These are phyloP conservation scores for Gossypium rotundifolium DNA, from an alignment of 345 rosid genomes.

Conservation along the genomic window DNA sequence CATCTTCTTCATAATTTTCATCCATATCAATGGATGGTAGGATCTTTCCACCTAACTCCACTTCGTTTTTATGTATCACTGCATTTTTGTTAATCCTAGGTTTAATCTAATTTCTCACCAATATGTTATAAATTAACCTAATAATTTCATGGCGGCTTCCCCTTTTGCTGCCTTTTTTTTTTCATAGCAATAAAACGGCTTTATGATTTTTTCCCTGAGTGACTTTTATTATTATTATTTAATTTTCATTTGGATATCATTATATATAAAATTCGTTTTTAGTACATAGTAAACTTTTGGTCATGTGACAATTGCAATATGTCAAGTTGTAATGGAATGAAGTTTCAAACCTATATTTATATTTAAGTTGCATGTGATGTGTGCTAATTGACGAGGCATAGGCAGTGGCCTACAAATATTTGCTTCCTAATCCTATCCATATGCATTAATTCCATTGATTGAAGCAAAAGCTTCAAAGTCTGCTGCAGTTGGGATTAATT, in stretches of 20 bases:
- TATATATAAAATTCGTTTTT: background rate
- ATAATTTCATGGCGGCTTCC: no score
- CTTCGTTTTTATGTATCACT: background rate
- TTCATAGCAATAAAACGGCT: no score
- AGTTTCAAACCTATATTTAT: background rate
- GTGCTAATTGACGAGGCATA: background rate
- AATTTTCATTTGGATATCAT: background rate
- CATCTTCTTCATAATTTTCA: background rate
- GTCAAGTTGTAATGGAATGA: background rate
- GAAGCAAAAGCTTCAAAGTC: no score
- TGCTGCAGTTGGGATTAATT: no score
- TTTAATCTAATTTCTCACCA: background rate
- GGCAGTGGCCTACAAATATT: background rate
- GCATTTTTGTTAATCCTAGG: background rate
- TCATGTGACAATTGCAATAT: background rate
- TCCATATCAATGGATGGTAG: background rate
- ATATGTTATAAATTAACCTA: no score
- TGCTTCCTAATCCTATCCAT: background rate
- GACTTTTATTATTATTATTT: no score
- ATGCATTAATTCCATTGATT: background rate
- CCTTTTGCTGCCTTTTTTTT: no score
- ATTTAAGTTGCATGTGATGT: background rate
- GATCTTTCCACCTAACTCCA: background rate
- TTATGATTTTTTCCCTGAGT: no score
- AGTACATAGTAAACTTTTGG: background rate